Evolutionary conservation across 257 asterid genomes (phyloP), one percentile per base, ranked within the genome.

Genomic region (Paraleonurus japonicus): DNA sequence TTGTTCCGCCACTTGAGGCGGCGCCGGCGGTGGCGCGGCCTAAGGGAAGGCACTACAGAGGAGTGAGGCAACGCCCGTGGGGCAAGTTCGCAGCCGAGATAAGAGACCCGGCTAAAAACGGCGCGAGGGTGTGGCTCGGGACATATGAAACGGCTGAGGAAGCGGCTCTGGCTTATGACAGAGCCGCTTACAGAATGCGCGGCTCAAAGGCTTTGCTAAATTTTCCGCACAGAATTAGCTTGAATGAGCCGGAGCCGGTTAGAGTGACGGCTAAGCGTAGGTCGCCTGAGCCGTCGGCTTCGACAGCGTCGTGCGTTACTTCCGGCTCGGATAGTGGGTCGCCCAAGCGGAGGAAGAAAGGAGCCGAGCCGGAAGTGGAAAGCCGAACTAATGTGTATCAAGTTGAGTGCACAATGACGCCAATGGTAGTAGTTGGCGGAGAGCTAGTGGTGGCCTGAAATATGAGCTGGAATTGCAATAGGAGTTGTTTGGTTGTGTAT

Each of bases 111-210:
- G 92, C 94, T 43, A 92, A 88, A 47, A 92, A 89, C 72, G 96
- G 98, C 37, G 95, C 98, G 11, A 75, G 98, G 61, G 94, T 92
- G 1, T 92, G 98, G 98, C 96, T 92, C 13, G 98, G 98, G 12
- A 92, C 98, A 0, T 92, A 92, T 11, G 98, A 84, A 55, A 84
- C 89, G 78, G 95, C 92, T 27, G 95, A 92, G 85, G 98, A 85
- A 78, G 98, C 96, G 6, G 96, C 96, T 48, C 50, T 69, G n/a
- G 98, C 97, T 74, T 93, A 93, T 16, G 97, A 93, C 45, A 79
- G 74, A 66, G 97, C 98, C 61, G 97, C 97, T 79, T 93, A 85
- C 69, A 81, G 92, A 79, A 93, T 93, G 86, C 93, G 96, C 13
- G 97, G 98, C 22, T 72, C 98, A 0, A 93, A 93, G 86, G 96